Percentiles rank a stretch among this genome's conserved stretches.
These are phyloP conservation scores for Fusarium robinianum DNA, from an alignment of 2,329 filamentous ascomycete genomes.

Conservation along the genomic window DNA sequence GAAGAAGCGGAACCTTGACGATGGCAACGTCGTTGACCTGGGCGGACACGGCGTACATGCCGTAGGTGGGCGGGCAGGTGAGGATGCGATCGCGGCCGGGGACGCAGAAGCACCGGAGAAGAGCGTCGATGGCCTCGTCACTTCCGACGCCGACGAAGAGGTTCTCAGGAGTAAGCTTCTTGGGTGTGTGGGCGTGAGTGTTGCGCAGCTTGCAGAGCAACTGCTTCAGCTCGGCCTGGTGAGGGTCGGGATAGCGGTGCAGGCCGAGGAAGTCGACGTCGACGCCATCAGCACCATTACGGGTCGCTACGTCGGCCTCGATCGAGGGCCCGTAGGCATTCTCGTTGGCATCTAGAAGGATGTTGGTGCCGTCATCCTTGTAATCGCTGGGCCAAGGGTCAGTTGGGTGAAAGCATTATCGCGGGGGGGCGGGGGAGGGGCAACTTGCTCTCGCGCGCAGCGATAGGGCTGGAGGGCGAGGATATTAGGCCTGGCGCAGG, in stretches of 20 bases:
- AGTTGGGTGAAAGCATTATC: conserved; percentile 13
- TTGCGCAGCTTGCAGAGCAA: conserved; percentile 86
- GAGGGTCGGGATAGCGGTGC: conserved; percentile 94
- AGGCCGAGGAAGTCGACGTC: conserved; percentile 76
- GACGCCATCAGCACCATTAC: conserved; percentile 41
- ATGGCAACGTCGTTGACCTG: conserved; percentile 91
- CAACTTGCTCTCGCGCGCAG: conserved; percentile 75
- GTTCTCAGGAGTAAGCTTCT: conserved; percentile 75
- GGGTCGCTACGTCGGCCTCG: conserved; percentile 47
- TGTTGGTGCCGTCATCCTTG: conserved; percentile 95
- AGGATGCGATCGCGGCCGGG: conserved; percentile 89
- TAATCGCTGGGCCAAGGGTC: conserved; percentile 74
- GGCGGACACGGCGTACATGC: conserved; percentile 96
- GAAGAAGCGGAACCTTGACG: conserved; percentile 81
- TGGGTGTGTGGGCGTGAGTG: conserved; percentile 76
- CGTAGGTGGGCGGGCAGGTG: conserved; percentile 94
- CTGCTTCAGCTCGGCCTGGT: conserved; percentile 86
- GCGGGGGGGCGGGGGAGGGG: conserved; percentile 22
- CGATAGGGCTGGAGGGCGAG: conserved; percentile 77
- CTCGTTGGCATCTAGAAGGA: conserved; percentile 97
- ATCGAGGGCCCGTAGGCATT: conserved; percentile 92
- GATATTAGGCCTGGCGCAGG: conserved; percentile 77
- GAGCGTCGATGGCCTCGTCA: conserved; percentile 94
- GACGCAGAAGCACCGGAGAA: conserved; percentile 90
- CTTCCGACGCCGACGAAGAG: conserved; percentile 95